Evolutionary conservation across 2,329 filamentous ascomycete species (phyloP), one percentile per base, ranked within the genome.

Genomic region (Trematosphaeria pertusa): DNA sequence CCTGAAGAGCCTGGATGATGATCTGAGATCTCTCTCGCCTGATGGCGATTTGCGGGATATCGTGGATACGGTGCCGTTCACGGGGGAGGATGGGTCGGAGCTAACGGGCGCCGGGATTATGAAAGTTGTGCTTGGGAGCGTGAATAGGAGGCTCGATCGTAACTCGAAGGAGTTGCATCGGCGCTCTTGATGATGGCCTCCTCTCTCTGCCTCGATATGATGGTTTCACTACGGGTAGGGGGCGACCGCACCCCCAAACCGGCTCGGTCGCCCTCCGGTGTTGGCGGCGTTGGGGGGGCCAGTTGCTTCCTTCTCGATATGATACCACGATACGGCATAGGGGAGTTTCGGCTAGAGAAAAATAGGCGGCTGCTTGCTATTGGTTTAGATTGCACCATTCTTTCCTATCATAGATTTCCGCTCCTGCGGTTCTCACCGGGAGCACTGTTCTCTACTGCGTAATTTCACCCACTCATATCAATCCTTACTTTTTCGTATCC

Each of bases 1-100:
- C 44, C 77, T 97, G 30, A 75, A 81, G 58, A 79, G 86, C 36
- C 78, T 97, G 6, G 93, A 97, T 65, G 89, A 97, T 67, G 81
- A 81, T 3, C 73, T 94, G 26, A 75, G 73, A 2, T 77, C 81
- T 32, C 63, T 82, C 21, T 62, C 73, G n/a, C 75, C 78, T 19
- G 74, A 79, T 21, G 75, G 79, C 21, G 77, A 79, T 11, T 69
- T 93, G 12, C 78, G 93, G 14, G 93, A 97, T 73, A 97, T 97
- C 64, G 91, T 97, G 12, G 93, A 97, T 71, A 96, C 92, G 0
- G 87, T 91, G 24, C 87, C 88, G 0, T 96, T 88, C 79, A 82
- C 77, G 17, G 78, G 77, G 1, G 75, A 74, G 7, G 71, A 76
- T 5, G 70, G 77, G 18, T 75, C 75, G n/a, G 64, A 64, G 6